Base-by-base conservation (phyloP, 495 filamentous ascomycete species). In the Pseudevernia furfuracea region DNA sequence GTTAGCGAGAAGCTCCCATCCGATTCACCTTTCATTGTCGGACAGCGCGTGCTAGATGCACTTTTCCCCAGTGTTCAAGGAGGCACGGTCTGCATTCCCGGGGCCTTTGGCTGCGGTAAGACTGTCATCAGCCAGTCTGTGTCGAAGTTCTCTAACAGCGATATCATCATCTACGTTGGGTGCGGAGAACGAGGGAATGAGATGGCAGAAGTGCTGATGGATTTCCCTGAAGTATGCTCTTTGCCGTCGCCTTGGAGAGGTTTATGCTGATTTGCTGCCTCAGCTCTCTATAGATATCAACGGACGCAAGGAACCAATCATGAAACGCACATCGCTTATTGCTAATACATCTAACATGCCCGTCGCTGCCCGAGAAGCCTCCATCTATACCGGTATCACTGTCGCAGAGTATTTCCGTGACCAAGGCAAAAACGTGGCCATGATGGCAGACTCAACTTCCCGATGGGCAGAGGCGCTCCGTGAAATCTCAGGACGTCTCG, bases 311-410 rank as follows among this genome's bases (percentile, higher is more conserved):
- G 95, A 97, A 74, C 91, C 94, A 64, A 97, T 99, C 82, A 99
- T 99, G 94, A 99, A 97, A 84, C 95, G 94, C 71, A 97, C 94
- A 60, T 92, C 91, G 49, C 83, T 99, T 60, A 97, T 99, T 74
- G 94, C 94, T 72, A 99, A 99, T 76, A 99, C 94, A 36, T 99
- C 94, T 64, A 99, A 99, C 81, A 99, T 99, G 94, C 94, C 94
- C 67, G 94, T 99, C 72, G 94, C 94, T 63, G 94, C 94, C 59
- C 92, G 94, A 79, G 94, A 99, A 76, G 94, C 94, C 65, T 99
- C 94, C 55, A 99, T 99, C 73, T 99, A 97, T 78, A 99, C 94
- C 41, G 94, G 95, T 74, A 97, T 97, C 69, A 97, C 94, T 3
- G 88, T 97, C 11, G 91, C 95, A 52, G 93, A 98, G 76, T 98